Evolutionary conservation across 1,284 basidiomycete genomes (phyloP), one percentile per base, ranked within the genome.

Genomic region (Rhodofomes roseus): DNA sequence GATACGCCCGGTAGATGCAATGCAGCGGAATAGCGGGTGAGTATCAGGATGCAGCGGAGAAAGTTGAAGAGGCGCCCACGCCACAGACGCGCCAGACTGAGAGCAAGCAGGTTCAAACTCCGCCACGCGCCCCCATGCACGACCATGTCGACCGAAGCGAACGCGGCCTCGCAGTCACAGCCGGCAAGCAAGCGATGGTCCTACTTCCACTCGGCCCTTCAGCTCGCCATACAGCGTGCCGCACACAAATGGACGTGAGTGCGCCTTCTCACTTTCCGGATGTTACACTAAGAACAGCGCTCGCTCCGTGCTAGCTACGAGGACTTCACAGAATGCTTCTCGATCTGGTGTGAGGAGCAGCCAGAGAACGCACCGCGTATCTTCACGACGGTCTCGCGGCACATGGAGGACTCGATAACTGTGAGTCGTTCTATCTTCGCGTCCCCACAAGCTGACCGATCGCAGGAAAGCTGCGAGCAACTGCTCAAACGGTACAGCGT

Each of bases 161-260:
- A 60, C 44, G 62, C 67, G 63, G 59, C 63, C 11, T 57, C 61
- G 16, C 64, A 64, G 58, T 58, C 61, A 8, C 64, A 65, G 57
- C 55, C 61, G 58, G 83, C 83, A 54, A 90, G 83, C 67, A 84
- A 84, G 68, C 83, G 90, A 36, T 92, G 88, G 87, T 83, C 80
- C 0, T 84, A 89, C 68, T 91, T 91, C 62, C 83, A 86, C 62
- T 86, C 87, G 1, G 90, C 89, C 0, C 72, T 92, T 29, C 86
- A 90, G 67, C 81, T 89, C 14, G 89, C 89, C 16, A 83, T 89
- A 25, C 87, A 89, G 66, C 79, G 87, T 22, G 81, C 87, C n/a
- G 83, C 88, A 4, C 86, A 88, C 70, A 90, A 90, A 68, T 92
- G 90, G 89, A 87, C 87, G 89, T 90, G 65, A 67, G 89, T 84